Base-by-base conservation (phyloP, 306 rosid species). In the Pterocarpus macrocarpus region DNA sequence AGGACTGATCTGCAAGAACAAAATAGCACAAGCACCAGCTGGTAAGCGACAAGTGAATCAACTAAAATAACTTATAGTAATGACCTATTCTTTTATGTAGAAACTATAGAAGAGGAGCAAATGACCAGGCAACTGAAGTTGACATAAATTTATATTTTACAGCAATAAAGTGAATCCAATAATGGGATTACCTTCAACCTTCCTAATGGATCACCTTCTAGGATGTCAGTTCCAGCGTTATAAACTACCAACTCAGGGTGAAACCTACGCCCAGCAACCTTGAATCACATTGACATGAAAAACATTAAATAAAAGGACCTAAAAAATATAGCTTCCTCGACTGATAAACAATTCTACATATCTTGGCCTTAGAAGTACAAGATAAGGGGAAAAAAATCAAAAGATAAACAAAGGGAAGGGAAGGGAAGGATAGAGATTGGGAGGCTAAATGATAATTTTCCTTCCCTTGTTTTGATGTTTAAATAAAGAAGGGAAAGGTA, bases 181-280 rank as follows among this genome's bases (percentile, higher is more conserved):
- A 52, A 84, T 5, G 32, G 56, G 72, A 72, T 79, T 90, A 95
- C 97, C 97, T 91, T 85, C 87, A 95, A 85, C 85, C 83, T 78
- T 82, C 99, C 99, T 71, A 95, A 81, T 71, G 97, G 95, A 83
- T 95, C 99, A 80, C 97, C 97, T 28, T 95, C 97, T 39, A 95
- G 84, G 78, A 95, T 88, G 92, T 95, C 99, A 43, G 98, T 95
- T 88, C 99, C 99, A 74, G 98, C 98, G 58, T 93, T 95, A 86
- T 90, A 93, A 83, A 93, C 78, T 73, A 95, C 53, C 85, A 95
- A 86, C 84, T 93, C 97, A 52, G 98, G 99, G 73, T 89, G 80
- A 87, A 88, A 89, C 39, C 81, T 87, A 28, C 13, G 76, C 61
- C 79, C 89, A 45, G 94, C 97, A 83, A 91, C 90, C 99, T 95